These are phyloP conservation scores for Rhodotorula taiwanensis DNA, from an alignment of 768 basidiomycete genomes.

Conservation along the genomic window DNA sequence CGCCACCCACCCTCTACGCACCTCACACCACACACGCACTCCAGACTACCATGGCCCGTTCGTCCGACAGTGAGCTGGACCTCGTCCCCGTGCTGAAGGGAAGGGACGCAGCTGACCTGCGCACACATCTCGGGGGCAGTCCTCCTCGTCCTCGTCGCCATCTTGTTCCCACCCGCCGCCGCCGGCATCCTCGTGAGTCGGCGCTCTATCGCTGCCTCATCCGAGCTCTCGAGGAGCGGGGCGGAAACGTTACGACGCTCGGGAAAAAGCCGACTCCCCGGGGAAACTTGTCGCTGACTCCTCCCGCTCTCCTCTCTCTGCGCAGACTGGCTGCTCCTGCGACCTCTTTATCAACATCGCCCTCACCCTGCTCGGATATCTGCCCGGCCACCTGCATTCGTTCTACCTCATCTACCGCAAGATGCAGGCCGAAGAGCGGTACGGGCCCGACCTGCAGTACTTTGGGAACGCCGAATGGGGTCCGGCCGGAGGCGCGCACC, in stretches of 20 bases:
- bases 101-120: neutral
- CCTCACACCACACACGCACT: too few species aligned
- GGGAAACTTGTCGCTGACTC: too few species aligned
- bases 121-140: neutral
- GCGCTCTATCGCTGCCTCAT: too few species aligned
- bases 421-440: slow-evolving; percentile 62
- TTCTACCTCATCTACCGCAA: slow-evolving; percentile 66
- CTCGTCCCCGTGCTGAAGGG: neutral
- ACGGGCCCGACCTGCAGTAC: slow-evolving; percentile 58
- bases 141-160: slow-evolving; percentile 31
- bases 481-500: neutral
- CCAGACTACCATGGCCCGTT: slow-evolving; percentile 15
- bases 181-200: slow-evolving; percentile 50
- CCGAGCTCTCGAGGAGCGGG: too few species aligned
- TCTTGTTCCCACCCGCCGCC: slow-evolving; percentile 57
- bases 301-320: too few species aligned
- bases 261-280: too few species aligned
- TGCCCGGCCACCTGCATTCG: slow-evolving; percentile 30
- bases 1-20: too few species aligned
- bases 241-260: too few species aligned
- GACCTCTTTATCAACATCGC: slow-evolving; percentile 68
- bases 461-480: slow-evolving; percentile 11
- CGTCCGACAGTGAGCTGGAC: slow-evolving; percentile 13
- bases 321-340: slow-evolving; percentile 58
- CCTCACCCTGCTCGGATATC: slow-evolving; percentile 68